Evolutionary conservation across 2,329 filamentous ascomycete genomes (phyloP).

Genomic region (Fusarium secorum): DNA sequence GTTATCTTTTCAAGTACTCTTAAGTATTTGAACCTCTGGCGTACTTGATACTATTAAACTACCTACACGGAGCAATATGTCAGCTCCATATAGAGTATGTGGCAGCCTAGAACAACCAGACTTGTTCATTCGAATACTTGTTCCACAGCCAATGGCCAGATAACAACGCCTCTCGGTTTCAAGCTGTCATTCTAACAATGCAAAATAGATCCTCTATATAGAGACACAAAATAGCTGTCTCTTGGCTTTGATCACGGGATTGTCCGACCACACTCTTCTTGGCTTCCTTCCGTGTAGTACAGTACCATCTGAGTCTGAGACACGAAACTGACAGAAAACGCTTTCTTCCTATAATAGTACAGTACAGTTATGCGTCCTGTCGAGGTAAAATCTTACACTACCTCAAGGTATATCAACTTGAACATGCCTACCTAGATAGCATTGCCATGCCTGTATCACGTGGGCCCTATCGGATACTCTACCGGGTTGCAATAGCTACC

Average conservation of each 20-base stretch:
- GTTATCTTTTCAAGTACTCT: background rate
- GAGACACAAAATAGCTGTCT: background rate
- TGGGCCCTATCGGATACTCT: constrained; percentile 35
- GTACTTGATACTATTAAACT: background rate
- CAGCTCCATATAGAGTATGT: background rate
- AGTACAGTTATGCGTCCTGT: background rate
- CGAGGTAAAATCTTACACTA: too few relatives aligned
- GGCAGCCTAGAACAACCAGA: background rate
- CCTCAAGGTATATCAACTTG: too few relatives aligned
- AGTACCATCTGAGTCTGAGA: constrained; percentile 18
- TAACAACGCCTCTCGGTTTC: background rate
- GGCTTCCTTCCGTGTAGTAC: constrained; percentile 2
- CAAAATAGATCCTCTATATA: background rate
- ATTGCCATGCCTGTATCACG: constrained; percentile 32
- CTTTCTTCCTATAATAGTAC: background rate
- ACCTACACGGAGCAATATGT: background rate
- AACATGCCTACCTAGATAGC: background rate
- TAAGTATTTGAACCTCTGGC: too few relatives aligned
- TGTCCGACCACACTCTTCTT: constrained; percentile 19
- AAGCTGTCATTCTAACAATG: background rate
- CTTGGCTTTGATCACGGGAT: constrained; percentile 17
- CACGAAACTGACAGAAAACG: constrained; percentile 1
- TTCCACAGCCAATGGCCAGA: background rate
- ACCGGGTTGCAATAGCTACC: constrained; percentile 3
- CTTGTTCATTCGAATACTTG: background rate